Conservation (phyloP, 352 stramenopile species). For the Phytophthora pisi region DNA sequence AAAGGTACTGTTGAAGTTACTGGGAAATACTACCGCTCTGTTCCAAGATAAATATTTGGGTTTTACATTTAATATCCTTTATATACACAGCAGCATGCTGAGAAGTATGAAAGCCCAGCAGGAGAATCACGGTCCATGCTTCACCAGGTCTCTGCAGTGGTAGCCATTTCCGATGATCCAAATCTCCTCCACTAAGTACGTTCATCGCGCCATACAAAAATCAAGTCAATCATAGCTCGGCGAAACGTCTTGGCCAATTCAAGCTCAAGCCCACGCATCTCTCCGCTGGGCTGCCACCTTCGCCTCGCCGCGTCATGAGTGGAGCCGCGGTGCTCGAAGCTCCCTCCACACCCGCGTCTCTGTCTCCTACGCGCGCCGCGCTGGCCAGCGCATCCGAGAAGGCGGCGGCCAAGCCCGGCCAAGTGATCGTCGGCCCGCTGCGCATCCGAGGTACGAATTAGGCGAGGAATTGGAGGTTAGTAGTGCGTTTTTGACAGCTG, state of each 20-base stretch:
- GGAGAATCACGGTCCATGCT: too few relatives aligned
- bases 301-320: constrained; percentile 24
- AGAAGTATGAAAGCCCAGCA: too few relatives aligned
- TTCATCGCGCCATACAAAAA: constrained; percentile 2
- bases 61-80: too few relatives aligned
- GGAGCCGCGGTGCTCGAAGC: constrained; percentile 20
- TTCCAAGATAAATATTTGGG: too few relatives aligned
- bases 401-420: constrained; percentile 48
- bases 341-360: constrained; percentile 16
- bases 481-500: constrained; percentile 9
- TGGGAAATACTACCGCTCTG: too few relatives aligned
- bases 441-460: constrained; percentile 57
- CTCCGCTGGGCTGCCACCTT: neutral
- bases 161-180: neutral
- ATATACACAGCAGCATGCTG: too few relatives aligned
- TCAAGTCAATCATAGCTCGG: constrained; percentile 8
- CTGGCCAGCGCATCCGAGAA: constrained; percentile 58
- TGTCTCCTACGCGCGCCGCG: constrained; percentile 58
- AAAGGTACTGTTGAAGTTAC: too few relatives aligned
- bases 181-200: constrained; percentile 16
- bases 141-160: neutral
- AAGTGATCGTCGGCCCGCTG: constrained; percentile 53
- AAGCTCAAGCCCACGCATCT: neutral
- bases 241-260: constrained; percentile 3
- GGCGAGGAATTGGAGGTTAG: neutral